These are phyloP conservation scores for Toxoplasma gondii DNA, from an alignment of 169 alveolate genomes.

Conservation along the genomic window DNA sequence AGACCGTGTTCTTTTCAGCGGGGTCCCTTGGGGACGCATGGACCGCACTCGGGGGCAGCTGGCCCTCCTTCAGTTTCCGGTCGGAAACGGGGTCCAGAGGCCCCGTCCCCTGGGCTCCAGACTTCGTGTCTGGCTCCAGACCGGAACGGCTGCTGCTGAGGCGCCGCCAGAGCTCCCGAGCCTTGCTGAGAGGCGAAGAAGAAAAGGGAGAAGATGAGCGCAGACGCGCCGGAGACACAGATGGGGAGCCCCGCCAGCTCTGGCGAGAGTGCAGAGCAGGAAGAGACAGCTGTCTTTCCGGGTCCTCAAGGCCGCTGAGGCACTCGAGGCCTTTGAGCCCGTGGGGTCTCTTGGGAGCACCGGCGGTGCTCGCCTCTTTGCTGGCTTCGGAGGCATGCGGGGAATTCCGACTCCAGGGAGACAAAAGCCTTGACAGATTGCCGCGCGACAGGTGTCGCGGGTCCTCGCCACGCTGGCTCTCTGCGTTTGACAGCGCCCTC, in stretches of 20 bases:
- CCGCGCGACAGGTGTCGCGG: not conserved
- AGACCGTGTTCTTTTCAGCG: too few relatives aligned
- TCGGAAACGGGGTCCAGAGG: too few relatives aligned
- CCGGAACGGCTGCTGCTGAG: not conserved
- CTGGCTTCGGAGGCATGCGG: not conserved
- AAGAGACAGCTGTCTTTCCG: not conserved
- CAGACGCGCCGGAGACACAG: not conserved
- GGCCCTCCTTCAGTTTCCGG: too few relatives aligned
- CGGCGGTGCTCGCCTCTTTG: not conserved
- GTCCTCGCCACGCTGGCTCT: not conserved
- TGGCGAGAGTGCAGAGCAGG: not conserved
- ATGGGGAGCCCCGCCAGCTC: not conserved
- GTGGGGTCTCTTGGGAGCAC: too few relatives aligned
- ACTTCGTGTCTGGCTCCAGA: too few relatives aligned
- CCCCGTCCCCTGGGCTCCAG: too few relatives aligned
- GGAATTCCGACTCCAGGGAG: not conserved
- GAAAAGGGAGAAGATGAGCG: not conserved
- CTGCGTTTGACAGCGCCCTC: not conserved
- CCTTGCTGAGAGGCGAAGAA: not conserved
- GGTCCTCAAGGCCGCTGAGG: not conserved
- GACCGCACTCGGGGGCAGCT: too few relatives aligned
- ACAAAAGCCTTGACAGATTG: not conserved
- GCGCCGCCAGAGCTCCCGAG: not conserved
- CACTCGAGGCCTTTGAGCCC: too few relatives aligned
- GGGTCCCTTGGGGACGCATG: too few relatives aligned